Conservation (phyloP, 2,329 filamentous ascomycete genomes). For the Fonsecaea pedrosoi region DNA sequence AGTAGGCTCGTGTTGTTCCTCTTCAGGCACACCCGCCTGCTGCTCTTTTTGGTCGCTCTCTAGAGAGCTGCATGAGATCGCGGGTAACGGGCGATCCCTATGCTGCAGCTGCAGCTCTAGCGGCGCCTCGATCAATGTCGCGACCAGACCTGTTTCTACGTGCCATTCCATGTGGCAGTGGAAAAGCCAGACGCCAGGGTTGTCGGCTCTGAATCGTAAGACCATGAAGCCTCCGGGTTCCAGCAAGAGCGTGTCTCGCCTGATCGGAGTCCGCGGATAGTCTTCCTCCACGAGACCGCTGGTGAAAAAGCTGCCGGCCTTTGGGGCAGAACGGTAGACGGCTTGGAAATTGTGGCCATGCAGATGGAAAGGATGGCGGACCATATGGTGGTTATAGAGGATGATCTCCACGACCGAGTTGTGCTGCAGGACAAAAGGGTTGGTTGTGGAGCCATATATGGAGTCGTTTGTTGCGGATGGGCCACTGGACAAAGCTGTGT, state of each 20-base stretch:
- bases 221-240: slow-evolving; percentile 70
- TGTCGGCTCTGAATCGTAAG: slow-evolving; percentile 56
- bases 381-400: slow-evolving; percentile 52
- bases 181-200: slow-evolving; percentile 67
- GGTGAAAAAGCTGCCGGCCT: slow-evolving; percentile 3
- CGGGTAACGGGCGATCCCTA: slow-evolving; percentile 30
- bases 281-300: slow-evolving; percentile 33
- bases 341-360: slow-evolving; percentile 70
- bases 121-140: slow-evolving; percentile 58
- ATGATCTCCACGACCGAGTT: slow-evolving; percentile 53
- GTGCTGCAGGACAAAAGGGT: slow-evolving; percentile 54
- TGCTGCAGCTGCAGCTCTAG: slow-evolving; percentile 63
- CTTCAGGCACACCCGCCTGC: not conserved
- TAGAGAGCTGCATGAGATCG: not conserved
- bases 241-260: slow-evolving; percentile 72
- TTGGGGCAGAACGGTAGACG: slow-evolving; percentile 56
- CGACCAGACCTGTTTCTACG: slow-evolving; percentile 66
- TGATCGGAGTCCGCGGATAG: slow-evolving; percentile 62
- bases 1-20: not conserved
- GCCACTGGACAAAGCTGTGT: slow-evolving; percentile 41
- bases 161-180: slow-evolving; percentile 86
- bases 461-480: slow-evolving; percentile 59
- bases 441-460: slow-evolving; percentile 70
- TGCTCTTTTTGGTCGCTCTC: not conserved
- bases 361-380: slow-evolving; percentile 59